These are phyloP conservation scores for Penicillium robsamsonii DNA, from an alignment of 495 filamentous ascomycete genomes.

Conservation along the genomic window DNA sequence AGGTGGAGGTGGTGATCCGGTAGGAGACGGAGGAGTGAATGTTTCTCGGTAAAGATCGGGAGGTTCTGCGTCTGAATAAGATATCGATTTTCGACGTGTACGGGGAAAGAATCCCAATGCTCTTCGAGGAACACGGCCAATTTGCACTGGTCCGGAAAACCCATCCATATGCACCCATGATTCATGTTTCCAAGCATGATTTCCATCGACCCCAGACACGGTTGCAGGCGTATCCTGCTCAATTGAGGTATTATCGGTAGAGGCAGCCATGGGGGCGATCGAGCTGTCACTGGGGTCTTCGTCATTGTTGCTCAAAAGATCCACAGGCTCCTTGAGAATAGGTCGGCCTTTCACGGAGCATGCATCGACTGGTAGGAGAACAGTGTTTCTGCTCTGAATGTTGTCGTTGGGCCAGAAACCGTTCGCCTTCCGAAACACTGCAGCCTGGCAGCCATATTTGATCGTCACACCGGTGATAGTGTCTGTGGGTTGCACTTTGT, in stretches of 20 bases:
- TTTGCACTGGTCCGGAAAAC: slow-evolving; percentile 68
- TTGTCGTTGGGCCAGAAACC: slow-evolving; percentile 91
- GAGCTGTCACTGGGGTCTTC: slow-evolving; percentile 44
- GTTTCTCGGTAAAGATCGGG: slow-evolving; percentile 36
- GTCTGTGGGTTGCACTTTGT: slow-evolving; percentile 77
- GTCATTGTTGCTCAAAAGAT: slow-evolving; percentile 35
- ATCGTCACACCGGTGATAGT: slow-evolving; percentile 89
- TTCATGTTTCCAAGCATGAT: slow-evolving; percentile 75
- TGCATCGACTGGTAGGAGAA: slow-evolving; percentile 86
- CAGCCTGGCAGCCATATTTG: slow-evolving; percentile 78
- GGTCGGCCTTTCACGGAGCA: slow-evolving; percentile 78
- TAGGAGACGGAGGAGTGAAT: slow-evolving; percentile 35
- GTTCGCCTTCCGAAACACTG: slow-evolving; percentile 81
- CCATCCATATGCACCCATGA: slow-evolving; percentile 80
- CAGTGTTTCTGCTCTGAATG: slow-evolving; percentile 75
- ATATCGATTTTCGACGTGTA: slow-evolving; percentile 74
- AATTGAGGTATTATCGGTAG: slow-evolving; percentile 18
- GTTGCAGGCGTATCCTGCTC: slow-evolving; percentile 21
- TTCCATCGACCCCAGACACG: slow-evolving; percentile 39
- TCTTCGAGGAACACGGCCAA: slow-evolving; percentile 78
- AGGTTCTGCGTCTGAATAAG: slow-evolving; percentile 46
- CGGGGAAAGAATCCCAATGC: slow-evolving; percentile 90
- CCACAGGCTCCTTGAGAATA: slow-evolving; percentile 27
- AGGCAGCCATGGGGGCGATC: slow-evolving; percentile 35
- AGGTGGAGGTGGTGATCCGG: slow-evolving; percentile 30